Evolutionary conservation across 2,329 filamentous ascomycete genomes (phyloP).

Genomic region (Chalara sp.): DNA sequence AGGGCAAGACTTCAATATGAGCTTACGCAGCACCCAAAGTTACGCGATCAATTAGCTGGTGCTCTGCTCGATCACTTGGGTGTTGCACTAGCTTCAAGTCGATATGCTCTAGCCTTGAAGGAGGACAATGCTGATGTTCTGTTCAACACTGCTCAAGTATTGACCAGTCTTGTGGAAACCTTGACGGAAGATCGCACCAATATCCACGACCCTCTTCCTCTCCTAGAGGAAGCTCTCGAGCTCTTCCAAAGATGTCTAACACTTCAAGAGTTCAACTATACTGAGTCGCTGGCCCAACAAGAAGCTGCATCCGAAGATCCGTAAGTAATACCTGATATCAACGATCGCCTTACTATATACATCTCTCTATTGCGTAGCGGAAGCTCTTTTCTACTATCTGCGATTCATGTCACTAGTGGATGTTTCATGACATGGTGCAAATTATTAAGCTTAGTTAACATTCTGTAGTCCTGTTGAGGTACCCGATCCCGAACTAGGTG

Average conservation of each 20-base stretch:
- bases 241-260: constrained; percentile 49
- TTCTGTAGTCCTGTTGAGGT: not conserved
- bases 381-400: too few relatives aligned
- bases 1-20: constrained; percentile 65
- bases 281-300: constrained; percentile 33
- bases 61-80: constrained; percentile 47
- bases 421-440: not conserved
- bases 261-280: constrained; percentile 43
- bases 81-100: constrained; percentile 57
- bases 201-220: constrained; percentile 36
- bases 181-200: constrained; percentile 37
- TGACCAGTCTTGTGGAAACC: constrained; percentile 59
- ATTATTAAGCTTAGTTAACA: not conserved
- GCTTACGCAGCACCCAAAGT: constrained; percentile 58
- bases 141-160: constrained; percentile 66
- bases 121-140: constrained; percentile 59
- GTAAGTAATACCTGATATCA: too few relatives aligned
- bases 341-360: too few relatives aligned
- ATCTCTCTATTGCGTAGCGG: too few relatives aligned
- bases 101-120: constrained; percentile 51
- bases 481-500: constrained; percentile 33
- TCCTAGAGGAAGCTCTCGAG: constrained; percentile 54
- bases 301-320: constrained; percentile 20
- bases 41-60: constrained; percentile 51
- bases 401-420: not conserved